These are phyloP conservation scores for Colletotrichum trifolii DNA, from an alignment of 2,329 filamentous ascomycete species.

Conservation along the genomic window DNA sequence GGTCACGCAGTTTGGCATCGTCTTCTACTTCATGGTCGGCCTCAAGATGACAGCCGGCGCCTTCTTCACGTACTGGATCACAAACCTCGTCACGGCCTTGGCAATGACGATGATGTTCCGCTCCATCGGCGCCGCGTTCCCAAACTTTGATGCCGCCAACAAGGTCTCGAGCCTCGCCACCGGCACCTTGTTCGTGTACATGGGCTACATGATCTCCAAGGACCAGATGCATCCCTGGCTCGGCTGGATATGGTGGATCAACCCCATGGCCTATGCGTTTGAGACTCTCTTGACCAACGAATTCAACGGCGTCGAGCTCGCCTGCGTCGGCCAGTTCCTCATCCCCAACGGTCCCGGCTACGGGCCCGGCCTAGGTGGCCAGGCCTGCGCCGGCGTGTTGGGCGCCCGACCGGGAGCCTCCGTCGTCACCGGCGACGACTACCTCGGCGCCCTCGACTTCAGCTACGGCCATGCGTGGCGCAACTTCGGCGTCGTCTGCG, in stretches of 20 bases:
- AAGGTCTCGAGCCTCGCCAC: too few species aligned
- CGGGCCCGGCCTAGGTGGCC: background rate
- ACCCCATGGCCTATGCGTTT: conserved; percentile 79
- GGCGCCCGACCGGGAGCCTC: background rate
- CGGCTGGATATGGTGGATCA: conserved; percentile 79
- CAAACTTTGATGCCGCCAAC: conserved; percentile 66
- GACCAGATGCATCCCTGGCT: conserved; percentile 77
- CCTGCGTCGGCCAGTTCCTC: conserved; percentile 54
- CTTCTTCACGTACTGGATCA: conserved; percentile 82
- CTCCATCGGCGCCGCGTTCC: conserved; percentile 75
- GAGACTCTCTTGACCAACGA: conserved; percentile 80
- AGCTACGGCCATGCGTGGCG: conserved; percentile 38
- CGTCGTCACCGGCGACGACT: conserved; percentile 42
- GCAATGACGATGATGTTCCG: conserved; percentile 82
- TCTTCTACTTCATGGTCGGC: conserved; percentile 67
- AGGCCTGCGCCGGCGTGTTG: background rate
- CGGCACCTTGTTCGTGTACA: conserved; percentile 63
- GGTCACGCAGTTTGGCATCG: conserved; percentile 62
- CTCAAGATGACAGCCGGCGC: conserved; percentile 67
- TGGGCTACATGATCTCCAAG: conserved; percentile 65
- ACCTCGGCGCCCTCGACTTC: conserved; percentile 32
- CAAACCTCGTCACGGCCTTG: conserved; percentile 74
- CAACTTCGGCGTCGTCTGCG: conserved; percentile 36
- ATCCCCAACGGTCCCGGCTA: conserved; percentile 19
- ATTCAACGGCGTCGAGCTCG: conserved; percentile 50